Evolutionary conservation across 306 rosid genomes (phyloP), one percentile per base, ranked within the genome.

Genomic region (Datisca glomerata): DNA sequence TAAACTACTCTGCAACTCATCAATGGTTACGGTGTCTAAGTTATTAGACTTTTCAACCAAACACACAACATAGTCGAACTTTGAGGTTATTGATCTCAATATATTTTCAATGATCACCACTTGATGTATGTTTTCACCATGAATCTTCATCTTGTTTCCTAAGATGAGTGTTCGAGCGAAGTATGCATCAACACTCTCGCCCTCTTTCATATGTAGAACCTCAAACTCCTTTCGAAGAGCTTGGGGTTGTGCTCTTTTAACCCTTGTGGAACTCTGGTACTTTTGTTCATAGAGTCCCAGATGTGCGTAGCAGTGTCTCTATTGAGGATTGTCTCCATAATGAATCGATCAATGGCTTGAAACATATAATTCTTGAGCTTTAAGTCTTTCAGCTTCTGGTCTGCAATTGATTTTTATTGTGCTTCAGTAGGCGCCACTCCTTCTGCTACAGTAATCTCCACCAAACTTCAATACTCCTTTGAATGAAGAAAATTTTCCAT

Each of bases 391-490:
- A n/a, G n/a, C 7, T 28, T 25, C 18, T 13, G 20, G 13, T 53
- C 22, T 27, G 18, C 49, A 41, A 41, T 18, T 13, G 24, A n/a
- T 13, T 28, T 41, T 29, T 31, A 14, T 40, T 40, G 31, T 10
- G 32, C 16, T 14, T 53, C 16, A 18, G 49, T 53, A 18, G 9
- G 49, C 19, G 4, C 25, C 1, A 38, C 31, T 20, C 28, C 41
- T 6, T 19, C 22, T 25, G 3, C 36, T 24, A 7, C 4, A 12
- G 8, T 18, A 17, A 0, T 9, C 38, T 51, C 57, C 46, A 51
- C 38, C 57, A 51, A 16, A 9, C 38, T 24, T 46, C 36, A 51
- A 24, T 38, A 51, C 12, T 51, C 38, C 16, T 51, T 24, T 17
- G 38, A 51, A 9, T 2, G 25, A 17, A 37, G 38, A 14, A 37